Conservation (phyloP, 1,139 yeast species). For the Oligophagozyma castellii region DNA sequence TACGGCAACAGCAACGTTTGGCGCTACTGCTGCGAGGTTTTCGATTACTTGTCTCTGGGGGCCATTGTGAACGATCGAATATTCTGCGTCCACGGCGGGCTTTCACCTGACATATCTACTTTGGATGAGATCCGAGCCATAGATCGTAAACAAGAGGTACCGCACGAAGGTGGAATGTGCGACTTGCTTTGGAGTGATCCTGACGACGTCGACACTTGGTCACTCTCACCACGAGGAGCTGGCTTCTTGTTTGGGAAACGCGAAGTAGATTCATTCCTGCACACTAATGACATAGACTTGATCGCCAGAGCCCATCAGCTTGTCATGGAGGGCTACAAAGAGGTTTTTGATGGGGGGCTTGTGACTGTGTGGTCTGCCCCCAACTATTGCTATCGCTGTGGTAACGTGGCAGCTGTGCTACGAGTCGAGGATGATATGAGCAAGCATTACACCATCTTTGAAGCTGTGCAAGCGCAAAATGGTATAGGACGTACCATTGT, state of each 20-base stretch:
- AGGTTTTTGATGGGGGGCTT: conserved; percentile 72
- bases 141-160: conserved; percentile 89
- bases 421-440: conserved; percentile 57
- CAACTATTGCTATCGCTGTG: conserved; percentile 88
- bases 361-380: conserved; percentile 95
- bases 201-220: conserved; percentile 94
- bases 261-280: conserved; percentile 74
- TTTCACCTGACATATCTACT: conserved; percentile 83
- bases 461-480: conserved; percentile 43
- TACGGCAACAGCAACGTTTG: conserved; percentile 94
- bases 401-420: conserved; percentile 86
- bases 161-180: conserved; percentile 99
- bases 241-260: conserved; percentile 89
- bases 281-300: conserved; percentile 64
- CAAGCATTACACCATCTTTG: conserved; percentile 72
- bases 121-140: conserved; percentile 80
- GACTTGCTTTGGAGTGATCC: conserved; percentile 97
- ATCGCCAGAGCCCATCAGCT: conserved; percentile 96
- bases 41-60: conserved; percentile 88
- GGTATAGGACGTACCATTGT: conserved; percentile 24
- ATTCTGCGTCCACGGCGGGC: conserved; percentile 93
- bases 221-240: conserved; percentile 95
- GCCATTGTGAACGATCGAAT: conserved; percentile 67
- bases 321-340: conserved; percentile 94
- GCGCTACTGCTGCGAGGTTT: conserved; percentile 65